Evolutionary conservation across 2,329 filamentous ascomycete genomes (phyloP).

Genomic region (Coniochaeta pulveracea): DNA sequence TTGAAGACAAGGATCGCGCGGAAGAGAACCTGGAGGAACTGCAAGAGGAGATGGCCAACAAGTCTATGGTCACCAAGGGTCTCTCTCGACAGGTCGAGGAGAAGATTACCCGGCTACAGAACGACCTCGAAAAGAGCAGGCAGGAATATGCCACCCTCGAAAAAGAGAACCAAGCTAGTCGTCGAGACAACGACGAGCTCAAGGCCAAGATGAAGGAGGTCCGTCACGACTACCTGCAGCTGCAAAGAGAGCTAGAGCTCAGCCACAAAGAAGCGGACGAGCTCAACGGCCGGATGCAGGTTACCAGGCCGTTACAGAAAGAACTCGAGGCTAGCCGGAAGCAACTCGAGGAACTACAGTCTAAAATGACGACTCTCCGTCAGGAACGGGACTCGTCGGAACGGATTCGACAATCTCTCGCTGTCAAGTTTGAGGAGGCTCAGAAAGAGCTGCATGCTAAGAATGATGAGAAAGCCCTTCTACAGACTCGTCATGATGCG

Average conservation of each 20-base stretch:
- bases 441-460: slow-evolving; percentile 48
- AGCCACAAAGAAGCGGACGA: slow-evolving; percentile 34
- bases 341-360: slow-evolving; percentile 1
- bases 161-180: slow-evolving; percentile 33
- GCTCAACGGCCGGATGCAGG: slow-evolving; percentile 32
- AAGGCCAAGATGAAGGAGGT: slow-evolving; percentile 32
- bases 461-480: slow-evolving; percentile 54
- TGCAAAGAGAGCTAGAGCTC: slow-evolving; percentile 38
- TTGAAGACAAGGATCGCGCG: slow-evolving; percentile 42
- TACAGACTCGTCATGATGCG: slow-evolving; percentile 58
- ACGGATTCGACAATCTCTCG: slow-evolving; percentile 25
- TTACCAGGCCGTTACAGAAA: slow-evolving; percentile 16
- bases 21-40: slow-evolving; percentile 52
- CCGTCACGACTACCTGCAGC: slow-evolving; percentile 31
- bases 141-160: slow-evolving; percentile 39
- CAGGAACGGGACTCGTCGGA: slow-evolving; percentile 29
- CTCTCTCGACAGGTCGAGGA: slow-evolving; percentile 66
- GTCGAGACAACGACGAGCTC: slow-evolving; percentile 33
- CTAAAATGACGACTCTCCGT: slow-evolving; percentile 13
- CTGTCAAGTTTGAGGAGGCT: slow-evolving; percentile 39
- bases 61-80: slow-evolving; percentile 65
- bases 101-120: slow-evolving; percentile 53
- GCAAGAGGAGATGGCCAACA: slow-evolving; percentile 69
- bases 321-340: background rate
- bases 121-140: slow-evolving; percentile 46